Conservation (phyloP, 805 yeast genomes). For the Komagataella kurtzmanii region DNA sequence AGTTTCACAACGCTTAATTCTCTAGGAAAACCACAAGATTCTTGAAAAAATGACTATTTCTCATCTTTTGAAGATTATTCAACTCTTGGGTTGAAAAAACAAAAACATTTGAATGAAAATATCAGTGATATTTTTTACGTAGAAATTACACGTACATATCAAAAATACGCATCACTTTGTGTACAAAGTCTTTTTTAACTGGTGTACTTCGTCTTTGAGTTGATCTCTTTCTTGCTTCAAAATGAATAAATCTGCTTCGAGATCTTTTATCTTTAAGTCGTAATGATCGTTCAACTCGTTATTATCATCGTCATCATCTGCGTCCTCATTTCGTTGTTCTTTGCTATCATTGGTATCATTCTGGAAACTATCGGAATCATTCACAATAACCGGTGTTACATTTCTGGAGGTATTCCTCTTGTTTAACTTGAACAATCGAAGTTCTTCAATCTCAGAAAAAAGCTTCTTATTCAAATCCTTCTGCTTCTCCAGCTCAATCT, state of each 20-base stretch:
- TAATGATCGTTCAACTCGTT: conserved; percentile 36
- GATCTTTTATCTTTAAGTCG: conserved; percentile 64
- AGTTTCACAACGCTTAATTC: not conserved
- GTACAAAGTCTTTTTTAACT: conserved; percentile 43
- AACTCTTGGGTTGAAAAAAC: not conserved
- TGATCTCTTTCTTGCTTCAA: conserved; percentile 77
- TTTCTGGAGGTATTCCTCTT: conserved; percentile 16
- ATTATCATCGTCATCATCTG: conserved; percentile 7
- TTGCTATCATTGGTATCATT: conserved; percentile 4
- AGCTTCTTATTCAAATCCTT: conserved; percentile 42
- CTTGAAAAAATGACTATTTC: no score
- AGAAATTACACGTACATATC: not conserved
- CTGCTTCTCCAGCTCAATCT: conserved; percentile 53
- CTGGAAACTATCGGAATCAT: not conserved
- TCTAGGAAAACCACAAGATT: not conserved
- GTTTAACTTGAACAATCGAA: conserved; percentile 33
- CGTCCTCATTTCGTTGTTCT: conserved; percentile 9
- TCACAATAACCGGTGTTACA: conserved; percentile 10
- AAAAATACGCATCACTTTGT: not conserved
- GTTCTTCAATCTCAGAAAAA: conserved; percentile 54
- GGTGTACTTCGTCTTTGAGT: conserved; percentile 44
- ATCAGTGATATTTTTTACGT: not conserved
- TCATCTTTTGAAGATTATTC: not conserved
- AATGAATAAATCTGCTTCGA: conserved; percentile 74
- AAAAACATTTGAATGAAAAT: not conserved